These are phyloP conservation scores for Penicillium sp. DNA, from an alignment of 2,329 filamentous ascomycete species.

Conservation along the genomic window DNA sequence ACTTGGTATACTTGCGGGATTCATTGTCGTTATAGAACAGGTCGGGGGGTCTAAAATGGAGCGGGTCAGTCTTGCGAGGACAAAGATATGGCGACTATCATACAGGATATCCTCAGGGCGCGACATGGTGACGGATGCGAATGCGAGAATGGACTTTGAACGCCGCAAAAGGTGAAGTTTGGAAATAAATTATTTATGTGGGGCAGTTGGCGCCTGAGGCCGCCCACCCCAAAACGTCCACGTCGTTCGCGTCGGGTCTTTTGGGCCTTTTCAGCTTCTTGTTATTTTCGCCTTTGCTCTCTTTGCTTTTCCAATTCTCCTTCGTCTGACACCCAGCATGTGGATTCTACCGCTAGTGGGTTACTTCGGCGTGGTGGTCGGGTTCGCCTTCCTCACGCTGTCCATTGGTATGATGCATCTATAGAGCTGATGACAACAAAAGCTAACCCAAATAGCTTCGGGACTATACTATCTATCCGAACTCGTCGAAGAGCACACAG, in stretches of 20 bases:
- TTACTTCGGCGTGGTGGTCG: slow-evolving; percentile 81
- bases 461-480: slow-evolving; percentile 98
- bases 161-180: neutral
- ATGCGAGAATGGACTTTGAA: too few relatives aligned
- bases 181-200: slow-evolving; percentile 16
- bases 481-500: slow-evolving; percentile 96
- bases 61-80: slow-evolving; percentile 21
- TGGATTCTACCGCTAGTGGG: slow-evolving; percentile 94
- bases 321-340: slow-evolving; percentile 58
- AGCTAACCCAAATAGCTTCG: slow-evolving; percentile 63
- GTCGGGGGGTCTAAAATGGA: slow-evolving; percentile 73
- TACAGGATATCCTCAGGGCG: slow-evolving; percentile 94
- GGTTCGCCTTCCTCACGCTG: slow-evolving; percentile 91
- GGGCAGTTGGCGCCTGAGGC: slow-evolving; percentile 17
- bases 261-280: too few relatives aligned
- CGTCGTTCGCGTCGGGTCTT: neutral
- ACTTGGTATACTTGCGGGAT: slow-evolving; percentile 96
- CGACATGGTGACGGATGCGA: slow-evolving; percentile 68
- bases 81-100: slow-evolving; percentile 28
- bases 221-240: slow-evolving; percentile 13
- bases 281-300: neutral
- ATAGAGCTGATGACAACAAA: neutral
- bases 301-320: neutral
- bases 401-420: slow-evolving; percentile 69
- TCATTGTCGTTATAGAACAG: slow-evolving; percentile 96